Percentiles rank a stretch among this genome's conserved stretches.
phyloP scores from a whole-genome alignment of 768 basidiomycete genomes.

The Glaciozyma martinii region DNA sequence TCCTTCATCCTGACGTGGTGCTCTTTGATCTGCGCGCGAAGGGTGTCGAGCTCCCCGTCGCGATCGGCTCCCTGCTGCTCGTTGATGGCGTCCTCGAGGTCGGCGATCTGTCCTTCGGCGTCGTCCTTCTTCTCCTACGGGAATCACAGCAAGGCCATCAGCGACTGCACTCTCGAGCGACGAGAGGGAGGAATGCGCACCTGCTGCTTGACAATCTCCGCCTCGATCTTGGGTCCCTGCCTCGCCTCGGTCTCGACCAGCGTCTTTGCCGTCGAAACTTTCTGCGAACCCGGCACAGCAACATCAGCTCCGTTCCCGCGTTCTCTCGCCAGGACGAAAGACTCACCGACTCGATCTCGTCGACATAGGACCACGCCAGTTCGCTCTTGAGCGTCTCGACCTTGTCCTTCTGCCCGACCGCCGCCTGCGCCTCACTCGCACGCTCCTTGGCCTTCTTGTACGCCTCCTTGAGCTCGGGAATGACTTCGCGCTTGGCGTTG shows the following conservation, averaged over 20 bases:
- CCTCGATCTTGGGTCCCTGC: constrained; percentile 9
- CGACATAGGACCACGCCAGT: constrained; percentile 29
- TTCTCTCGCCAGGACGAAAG: neutral
- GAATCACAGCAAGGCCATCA: neutral
- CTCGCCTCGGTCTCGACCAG: constrained; percentile 48
- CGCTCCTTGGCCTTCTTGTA: constrained; percentile 53
- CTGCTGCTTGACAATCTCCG: neutral
- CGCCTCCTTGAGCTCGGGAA: constrained; percentile 63
- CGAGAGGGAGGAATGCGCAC: too few species aligned
- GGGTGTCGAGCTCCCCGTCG: constrained; percentile 34
- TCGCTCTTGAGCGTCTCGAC: constrained; percentile 35
- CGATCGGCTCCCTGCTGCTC: constrained; percentile 30
- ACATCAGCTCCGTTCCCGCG: neutral
- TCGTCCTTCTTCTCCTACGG: constrained; percentile 12
- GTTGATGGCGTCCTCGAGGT: neutral
- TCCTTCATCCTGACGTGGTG: constrained; percentile 32
- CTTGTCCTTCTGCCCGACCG: constrained; percentile 50
- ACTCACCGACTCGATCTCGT: constrained; percentile 44
- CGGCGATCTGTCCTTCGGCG: constrained; percentile 17
- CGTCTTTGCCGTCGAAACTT: constrained; percentile 40
- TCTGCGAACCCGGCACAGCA: constrained; percentile 5
- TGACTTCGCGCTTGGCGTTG: constrained; percentile 59
- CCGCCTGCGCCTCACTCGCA: constrained; percentile 64
- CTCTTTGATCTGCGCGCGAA: constrained; percentile 50
- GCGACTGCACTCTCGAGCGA: neutral